A percentile compares a stretch with the other conserved stretches of the same genome.
phyloP scores from a whole-genome alignment of 495 filamentous ascomycete genomes.

The Elaphomyces granulatus region DNA sequence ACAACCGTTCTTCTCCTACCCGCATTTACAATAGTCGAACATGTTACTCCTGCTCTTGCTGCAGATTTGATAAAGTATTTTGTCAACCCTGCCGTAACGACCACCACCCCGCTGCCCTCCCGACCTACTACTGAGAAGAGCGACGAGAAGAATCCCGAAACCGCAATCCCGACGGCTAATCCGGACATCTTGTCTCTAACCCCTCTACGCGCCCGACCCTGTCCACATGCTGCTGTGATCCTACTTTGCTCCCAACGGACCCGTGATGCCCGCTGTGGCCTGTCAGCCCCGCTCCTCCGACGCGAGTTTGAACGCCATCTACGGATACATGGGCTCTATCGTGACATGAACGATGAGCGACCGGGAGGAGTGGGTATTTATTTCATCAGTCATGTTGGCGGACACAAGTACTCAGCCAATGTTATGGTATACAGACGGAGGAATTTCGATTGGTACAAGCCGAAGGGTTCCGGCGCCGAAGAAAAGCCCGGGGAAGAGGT shows the following conservation, averaged over 20 bases:
- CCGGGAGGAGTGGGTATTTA: constrained; percentile 88
- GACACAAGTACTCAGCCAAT: constrained; percentile 85
- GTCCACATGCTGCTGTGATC: constrained; percentile 72
- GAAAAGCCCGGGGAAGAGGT: constrained; percentile 1
- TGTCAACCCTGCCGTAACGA: constrained; percentile 61
- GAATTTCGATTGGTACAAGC: constrained; percentile 39
- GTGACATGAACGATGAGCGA: constrained; percentile 73
- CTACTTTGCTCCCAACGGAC: constrained; percentile 88
- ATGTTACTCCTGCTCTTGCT: constrained; percentile 64
- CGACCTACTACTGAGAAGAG: constrained; percentile 7
- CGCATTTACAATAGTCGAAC: constrained; percentile 71
- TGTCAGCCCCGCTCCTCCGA: constrained; percentile 72
- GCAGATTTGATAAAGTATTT: constrained; percentile 56
- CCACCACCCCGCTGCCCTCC: constrained; percentile 47
- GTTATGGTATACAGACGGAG: constrained; percentile 72
- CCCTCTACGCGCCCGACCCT: constrained; percentile 51
- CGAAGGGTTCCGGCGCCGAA: constrained; percentile 11
- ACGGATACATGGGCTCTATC: constrained; percentile 65
- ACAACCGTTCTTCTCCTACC: constrained; percentile 81
- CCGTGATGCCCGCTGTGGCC: constrained; percentile 87
- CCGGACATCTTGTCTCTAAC: constrained; percentile 22
- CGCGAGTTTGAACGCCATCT: constrained; percentile 85
- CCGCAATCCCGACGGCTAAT: constrained; percentile 12
- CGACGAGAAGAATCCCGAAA: too few relatives aligned
- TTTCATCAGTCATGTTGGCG: constrained; percentile 90